Evolutionary conservation across 164 flowering plant species (phyloP), one percentile per base, ranked within the genome.

Genomic region (Amborella trichopoda): DNA sequence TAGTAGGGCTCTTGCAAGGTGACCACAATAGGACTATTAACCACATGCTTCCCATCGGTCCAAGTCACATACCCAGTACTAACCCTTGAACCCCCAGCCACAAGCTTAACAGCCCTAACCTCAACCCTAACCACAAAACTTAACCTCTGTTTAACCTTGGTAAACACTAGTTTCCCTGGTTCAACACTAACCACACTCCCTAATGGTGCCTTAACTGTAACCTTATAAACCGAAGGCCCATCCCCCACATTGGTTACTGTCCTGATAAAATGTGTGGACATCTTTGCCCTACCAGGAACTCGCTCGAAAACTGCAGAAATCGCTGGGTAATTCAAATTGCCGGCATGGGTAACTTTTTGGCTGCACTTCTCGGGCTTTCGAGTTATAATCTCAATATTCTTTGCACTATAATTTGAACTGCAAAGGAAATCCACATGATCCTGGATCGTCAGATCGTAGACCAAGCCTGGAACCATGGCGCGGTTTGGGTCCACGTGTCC

Each of bases 271-370:
- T 81, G 94, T 1, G 87, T 76, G 2, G 90, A 77, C 80, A 82
- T 71, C 41, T 56, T 76, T 1, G 28, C 61, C 64, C 56, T 49
- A 4, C 81, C 85, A 12, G 70, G 75, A 19, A 38, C 20, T 46
- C 75, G 89, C 44, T 76, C 79, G 52, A 87, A 87, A 23, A 80
- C 87, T 0, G 62, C 78, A 0, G 95, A 55, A 11, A 91, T 3
- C 0, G 99, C 72, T 0, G 99, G 99, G 70, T 87, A 91, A 45
- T 91, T 91, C 68, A 91, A 48, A 44, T 91, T 82, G 24, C 99
- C 95, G 26, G 58, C 64, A 0, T 83, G 90, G 1, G 73, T 66
- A n/a, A n/a, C n/a, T n/a, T n/a, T n/a, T n/a, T n/a, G n/a, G 1
- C 59, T 56, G 54, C 96, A 83, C 50, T 80, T 77, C 0, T 89